Conservation (phyloP, 176 grass and related monocot genomes). For the Zoysia pacifica region DNA sequence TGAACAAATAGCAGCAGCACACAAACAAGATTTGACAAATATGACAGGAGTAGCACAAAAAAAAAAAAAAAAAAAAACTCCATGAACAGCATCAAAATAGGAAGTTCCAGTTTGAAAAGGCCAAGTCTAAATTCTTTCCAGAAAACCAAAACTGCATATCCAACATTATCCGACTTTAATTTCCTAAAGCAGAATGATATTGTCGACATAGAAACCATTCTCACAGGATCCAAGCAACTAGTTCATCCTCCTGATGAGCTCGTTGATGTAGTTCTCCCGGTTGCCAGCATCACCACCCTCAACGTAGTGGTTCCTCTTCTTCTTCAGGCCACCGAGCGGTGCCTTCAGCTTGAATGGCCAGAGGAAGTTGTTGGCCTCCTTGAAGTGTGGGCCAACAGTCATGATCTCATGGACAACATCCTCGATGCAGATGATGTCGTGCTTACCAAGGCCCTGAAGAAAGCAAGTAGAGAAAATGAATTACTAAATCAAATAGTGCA, state of each 20-base stretch:
- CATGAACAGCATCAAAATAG: too few species aligned
- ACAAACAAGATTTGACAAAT: too few species aligned
- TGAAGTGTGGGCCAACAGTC: conserved; percentile 88
- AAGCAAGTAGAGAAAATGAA: background rate
- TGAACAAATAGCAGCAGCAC: too few species aligned
- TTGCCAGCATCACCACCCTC: conserved; percentile 94
- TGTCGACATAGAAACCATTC: conserved; percentile 3
- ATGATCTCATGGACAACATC: conserved; percentile 91
- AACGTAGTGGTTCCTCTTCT: conserved; percentile 91
- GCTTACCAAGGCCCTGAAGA: conserved; percentile 60
- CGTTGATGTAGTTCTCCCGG: conserved; percentile 88
- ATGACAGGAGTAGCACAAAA: too few species aligned
- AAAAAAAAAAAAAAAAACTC: too few species aligned
- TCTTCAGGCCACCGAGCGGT: conserved; percentile 74
- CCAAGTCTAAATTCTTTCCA: background rate
- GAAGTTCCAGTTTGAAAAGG: background rate
- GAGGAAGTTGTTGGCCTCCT: conserved; percentile 94
- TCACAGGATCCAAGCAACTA: conserved; percentile 31
- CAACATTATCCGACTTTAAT: conserved; percentile 13
- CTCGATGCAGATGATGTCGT: conserved; percentile 76
- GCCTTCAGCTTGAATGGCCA: conserved; percentile 93
- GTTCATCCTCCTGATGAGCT: conserved; percentile 91
- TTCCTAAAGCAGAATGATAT: conserved; percentile 22
- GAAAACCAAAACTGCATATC: conserved; percentile 47
- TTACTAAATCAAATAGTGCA: too few species aligned